Conservation (phyloP, 441 rosid species). For the Aquilaria agallochum region DNA sequence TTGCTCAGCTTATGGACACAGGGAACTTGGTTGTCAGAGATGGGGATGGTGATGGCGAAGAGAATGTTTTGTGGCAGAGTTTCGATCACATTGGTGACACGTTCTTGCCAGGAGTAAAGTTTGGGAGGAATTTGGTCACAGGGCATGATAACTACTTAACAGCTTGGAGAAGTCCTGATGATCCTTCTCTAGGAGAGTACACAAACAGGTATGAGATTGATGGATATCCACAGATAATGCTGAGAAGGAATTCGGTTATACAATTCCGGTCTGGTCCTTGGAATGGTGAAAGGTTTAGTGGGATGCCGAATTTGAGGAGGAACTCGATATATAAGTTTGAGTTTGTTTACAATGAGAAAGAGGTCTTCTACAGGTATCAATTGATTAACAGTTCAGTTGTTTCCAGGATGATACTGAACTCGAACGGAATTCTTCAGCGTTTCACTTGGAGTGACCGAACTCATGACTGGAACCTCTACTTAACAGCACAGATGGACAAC, state of each 20-base stretch:
- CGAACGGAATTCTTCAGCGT: neutral
- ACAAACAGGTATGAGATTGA: neutral
- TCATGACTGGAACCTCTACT: neutral
- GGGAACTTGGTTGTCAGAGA: slow-evolving; percentile 25
- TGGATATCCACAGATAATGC: slow-evolving; percentile 16
- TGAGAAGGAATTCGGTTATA: neutral
- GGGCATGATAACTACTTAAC: slow-evolving; percentile 4
- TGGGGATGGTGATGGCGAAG: neutral
- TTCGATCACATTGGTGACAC: slow-evolving; percentile 19
- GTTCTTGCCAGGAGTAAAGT: slow-evolving; percentile 13
- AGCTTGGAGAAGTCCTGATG: slow-evolving; percentile 8
- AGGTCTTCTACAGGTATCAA: slow-evolving; percentile 11
- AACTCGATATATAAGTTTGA: slow-evolving; percentile 3
- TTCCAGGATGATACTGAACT: slow-evolving; percentile 5
- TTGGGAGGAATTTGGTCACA: slow-evolving; percentile 7
- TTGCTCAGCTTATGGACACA: slow-evolving; percentile 18
- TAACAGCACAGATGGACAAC: neutral
- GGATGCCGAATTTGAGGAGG: neutral
- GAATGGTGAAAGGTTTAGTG: slow-evolving; percentile 12
- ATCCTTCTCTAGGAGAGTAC: slow-evolving; percentile 16
- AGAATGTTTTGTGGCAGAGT: slow-evolving; percentile 20
- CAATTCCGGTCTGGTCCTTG: slow-evolving; percentile 13
- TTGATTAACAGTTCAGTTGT: neutral
- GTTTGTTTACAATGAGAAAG: slow-evolving; percentile 12
- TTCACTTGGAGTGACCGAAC: slow-evolving; percentile 5